Evolutionary conservation across 768 basidiomycete genomes (phyloP).

Genomic region (Lactarius evosmus): DNA sequence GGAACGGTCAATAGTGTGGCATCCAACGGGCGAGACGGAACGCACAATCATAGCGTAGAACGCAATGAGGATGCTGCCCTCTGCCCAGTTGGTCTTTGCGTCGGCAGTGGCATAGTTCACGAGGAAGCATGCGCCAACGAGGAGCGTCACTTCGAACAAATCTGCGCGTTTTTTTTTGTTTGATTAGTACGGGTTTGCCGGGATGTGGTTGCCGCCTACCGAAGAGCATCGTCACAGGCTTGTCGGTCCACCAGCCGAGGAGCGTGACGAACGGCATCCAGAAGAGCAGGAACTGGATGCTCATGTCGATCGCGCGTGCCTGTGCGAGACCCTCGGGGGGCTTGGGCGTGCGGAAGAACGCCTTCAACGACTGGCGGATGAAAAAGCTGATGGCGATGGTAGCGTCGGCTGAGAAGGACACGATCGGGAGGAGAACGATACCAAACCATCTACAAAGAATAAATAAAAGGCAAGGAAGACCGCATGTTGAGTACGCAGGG

Average conservation of each 20-base stretch:
- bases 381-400: conserved; percentile 58
- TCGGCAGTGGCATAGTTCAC: conserved; percentile 81
- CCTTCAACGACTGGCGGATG: conserved; percentile 42
- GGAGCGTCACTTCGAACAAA: conserved; percentile 61
- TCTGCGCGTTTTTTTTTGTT: conserved; percentile 42
- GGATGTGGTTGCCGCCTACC: too few relatives aligned
- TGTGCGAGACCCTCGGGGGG: conserved; percentile 59
- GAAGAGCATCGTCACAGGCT: conserved; percentile 63
- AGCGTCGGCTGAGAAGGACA: conserved; percentile 73
- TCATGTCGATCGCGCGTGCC: conserved; percentile 69
- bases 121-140: conserved; percentile 67
- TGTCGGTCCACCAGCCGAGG: conserved; percentile 62
- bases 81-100: conserved; percentile 76
- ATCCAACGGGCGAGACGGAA: background rate
- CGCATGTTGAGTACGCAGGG: background rate
- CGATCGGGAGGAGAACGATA: conserved; percentile 63
- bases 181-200: conserved; percentile 24
- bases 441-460: conserved; percentile 59
- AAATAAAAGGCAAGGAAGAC: background rate
- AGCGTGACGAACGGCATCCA: conserved; percentile 76
- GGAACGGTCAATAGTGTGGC: background rate
- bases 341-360: conserved; percentile 40
- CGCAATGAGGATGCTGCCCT: conserved; percentile 61
- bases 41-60: conserved; percentile 67
- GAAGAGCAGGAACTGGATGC: conserved; percentile 73